These are phyloP conservation scores for Silybum marianum DNA, from an alignment of 129 eudicot species.

Conservation along the genomic window DNA sequence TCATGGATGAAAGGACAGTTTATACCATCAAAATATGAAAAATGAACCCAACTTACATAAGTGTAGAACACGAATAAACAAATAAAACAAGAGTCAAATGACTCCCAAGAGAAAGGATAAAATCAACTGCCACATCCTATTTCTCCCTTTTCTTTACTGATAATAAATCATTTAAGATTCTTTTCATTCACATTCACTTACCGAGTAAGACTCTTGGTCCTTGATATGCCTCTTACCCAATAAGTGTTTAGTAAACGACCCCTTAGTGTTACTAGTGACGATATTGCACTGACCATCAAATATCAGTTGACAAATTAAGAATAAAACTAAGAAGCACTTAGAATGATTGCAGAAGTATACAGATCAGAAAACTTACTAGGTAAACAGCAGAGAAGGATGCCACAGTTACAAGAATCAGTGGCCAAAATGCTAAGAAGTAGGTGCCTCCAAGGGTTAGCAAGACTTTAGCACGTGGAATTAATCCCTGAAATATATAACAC, in stretches of 20 bases:
- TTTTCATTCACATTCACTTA: too few relatives aligned
- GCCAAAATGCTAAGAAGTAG: slow-evolving; percentile 87
- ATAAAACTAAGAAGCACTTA: neutral
- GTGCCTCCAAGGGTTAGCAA: slow-evolving; percentile 91
- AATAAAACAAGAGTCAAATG: neutral
- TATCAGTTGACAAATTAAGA: slow-evolving; percentile 10
- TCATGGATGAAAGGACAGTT: neutral
- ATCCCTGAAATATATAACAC: slow-evolving; percentile 55
- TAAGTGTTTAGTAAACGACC: too few relatives aligned
- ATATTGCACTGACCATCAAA: slow-evolving; percentile 7
- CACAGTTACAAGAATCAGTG: slow-evolving; percentile 68
- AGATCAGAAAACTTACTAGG: slow-evolving; percentile 56
- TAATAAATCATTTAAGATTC: neutral
- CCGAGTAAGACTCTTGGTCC: too few relatives aligned
- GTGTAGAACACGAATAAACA: neutral
- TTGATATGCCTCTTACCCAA: too few relatives aligned
- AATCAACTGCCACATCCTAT: neutral
- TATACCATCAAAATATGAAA: neutral
- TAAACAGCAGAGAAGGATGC: slow-evolving; percentile 73
- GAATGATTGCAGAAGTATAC: neutral
- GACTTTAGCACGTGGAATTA: slow-evolving; percentile 89
- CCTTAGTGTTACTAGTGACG: slow-evolving; percentile 1
- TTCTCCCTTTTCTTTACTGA: neutral
- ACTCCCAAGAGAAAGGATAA: neutral
- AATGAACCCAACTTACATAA: neutral